Evolutionary conservation across 2,329 filamentous ascomycete genomes (phyloP).

Genomic region (Simplicillium sp.): DNA sequence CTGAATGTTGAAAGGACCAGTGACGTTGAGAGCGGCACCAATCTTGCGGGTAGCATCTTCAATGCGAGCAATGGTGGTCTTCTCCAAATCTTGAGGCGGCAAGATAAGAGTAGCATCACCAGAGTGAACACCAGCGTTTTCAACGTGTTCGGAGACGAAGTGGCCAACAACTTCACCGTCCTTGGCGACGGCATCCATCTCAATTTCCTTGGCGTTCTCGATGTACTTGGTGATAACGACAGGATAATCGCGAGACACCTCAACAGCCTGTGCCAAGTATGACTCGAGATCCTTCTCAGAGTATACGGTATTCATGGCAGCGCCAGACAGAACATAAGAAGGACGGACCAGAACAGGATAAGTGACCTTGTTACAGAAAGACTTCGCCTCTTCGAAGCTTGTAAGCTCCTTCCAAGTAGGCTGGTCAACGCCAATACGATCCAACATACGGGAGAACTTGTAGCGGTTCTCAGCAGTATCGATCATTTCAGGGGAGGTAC

Average conservation of each 20-base stretch:
- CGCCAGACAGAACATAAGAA: conserved; percentile 93
- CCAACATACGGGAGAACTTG: conserved; percentile 98
- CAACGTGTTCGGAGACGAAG: conserved; percentile 97
- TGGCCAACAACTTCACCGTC: conserved; percentile 86
- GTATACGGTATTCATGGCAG: conserved; percentile 99
- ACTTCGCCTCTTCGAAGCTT: conserved; percentile 80
- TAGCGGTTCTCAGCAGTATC: conserved; percentile 95
- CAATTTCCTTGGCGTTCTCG: conserved; percentile 97
- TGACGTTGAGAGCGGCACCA: conserved; percentile 85
- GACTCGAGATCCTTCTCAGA: conserved; percentile 84
- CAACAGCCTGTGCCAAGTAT: conserved; percentile 82
- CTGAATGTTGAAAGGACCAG: conserved; percentile 96
- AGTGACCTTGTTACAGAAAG: conserved; percentile 78
- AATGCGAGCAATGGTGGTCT: conserved; percentile 81
- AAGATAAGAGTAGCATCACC: conserved; percentile 94
- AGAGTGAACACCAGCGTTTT: conserved; percentile 97
- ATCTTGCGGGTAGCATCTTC: conserved; percentile 95
- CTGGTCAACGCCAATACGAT: conserved; percentile 90
- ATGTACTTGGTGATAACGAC: conserved; percentile 99
- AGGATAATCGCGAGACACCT: conserved; percentile 90
- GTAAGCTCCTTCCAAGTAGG: conserved; percentile 97
- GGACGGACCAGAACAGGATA: conserved; percentile 94
- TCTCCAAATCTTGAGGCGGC: conserved; percentile 85
- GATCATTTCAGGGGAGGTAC: conserved; percentile 98
- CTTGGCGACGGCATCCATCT: conserved; percentile 96